A percentile compares a stretch with the other conserved stretches of the same genome.
Evolutionary conservation across 2,329 filamentous ascomycete species (phyloP).

Genomic region (Echinosphaeria canescens): DNA sequence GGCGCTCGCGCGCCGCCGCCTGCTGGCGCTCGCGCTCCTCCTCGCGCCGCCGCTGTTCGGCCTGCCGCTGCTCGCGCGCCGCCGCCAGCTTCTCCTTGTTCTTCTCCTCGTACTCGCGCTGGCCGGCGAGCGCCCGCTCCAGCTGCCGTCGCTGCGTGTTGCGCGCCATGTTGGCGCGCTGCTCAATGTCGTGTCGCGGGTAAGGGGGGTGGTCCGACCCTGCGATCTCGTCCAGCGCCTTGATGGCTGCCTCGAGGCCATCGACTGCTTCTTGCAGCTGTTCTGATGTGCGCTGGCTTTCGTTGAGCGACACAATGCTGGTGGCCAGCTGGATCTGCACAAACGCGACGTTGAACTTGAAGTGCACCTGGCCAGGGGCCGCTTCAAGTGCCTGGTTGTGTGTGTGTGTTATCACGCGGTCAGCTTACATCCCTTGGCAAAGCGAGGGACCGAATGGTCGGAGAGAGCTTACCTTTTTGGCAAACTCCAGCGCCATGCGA

Average conservation of each 20-base stretch:
- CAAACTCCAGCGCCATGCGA: slow-evolving; percentile 33
- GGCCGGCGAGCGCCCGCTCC: slow-evolving; percentile 62
- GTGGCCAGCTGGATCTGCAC: slow-evolving; percentile 89
- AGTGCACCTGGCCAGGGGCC: slow-evolving; percentile 67
- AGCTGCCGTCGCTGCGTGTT: slow-evolving; percentile 91
- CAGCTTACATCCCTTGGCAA: slow-evolving; percentile 1
- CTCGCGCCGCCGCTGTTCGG: slow-evolving; percentile 57
- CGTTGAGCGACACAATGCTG: slow-evolving; percentile 50
- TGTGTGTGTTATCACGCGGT: too few species aligned
- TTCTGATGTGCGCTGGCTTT: slow-evolving; percentile 54
- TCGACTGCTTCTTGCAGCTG: slow-evolving; percentile 64
- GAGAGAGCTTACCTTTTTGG: slow-evolving; percentile 32
- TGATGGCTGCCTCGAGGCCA: slow-evolving; percentile 73
- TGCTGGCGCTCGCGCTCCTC: slow-evolving; percentile 48
- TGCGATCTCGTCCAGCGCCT: slow-evolving; percentile 41
- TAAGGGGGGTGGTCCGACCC: slow-evolving; percentile 54
- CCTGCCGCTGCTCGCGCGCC: slow-evolving; percentile 60
- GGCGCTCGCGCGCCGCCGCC: slow-evolving; percentile 49
- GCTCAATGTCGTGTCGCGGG: slow-evolving; percentile 74
- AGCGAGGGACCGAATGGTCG: neutral
- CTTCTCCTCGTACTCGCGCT: slow-evolving; percentile 81
- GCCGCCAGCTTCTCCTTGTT: slow-evolving; percentile 76
- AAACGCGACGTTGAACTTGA: slow-evolving; percentile 96
- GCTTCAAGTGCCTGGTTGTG: slow-evolving; percentile 42
- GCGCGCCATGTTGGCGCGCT: slow-evolving; percentile 90